Evolutionary conservation across 345 rosid genomes (phyloP), one percentile per base, ranked within the genome.

Genomic region (Ailanthus altissimus): DNA sequence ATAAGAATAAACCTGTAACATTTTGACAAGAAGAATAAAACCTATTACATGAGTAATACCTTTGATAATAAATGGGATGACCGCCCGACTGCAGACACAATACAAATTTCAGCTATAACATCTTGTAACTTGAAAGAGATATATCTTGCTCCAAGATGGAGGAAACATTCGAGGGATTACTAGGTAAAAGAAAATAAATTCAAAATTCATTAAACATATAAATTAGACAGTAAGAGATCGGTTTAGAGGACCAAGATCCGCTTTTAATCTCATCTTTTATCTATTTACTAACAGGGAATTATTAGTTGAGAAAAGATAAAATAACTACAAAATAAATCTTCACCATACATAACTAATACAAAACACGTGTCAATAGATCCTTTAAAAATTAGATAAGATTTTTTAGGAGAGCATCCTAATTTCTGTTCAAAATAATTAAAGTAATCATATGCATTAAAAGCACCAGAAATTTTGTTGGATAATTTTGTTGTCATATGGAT

Each of bases 11-110:
- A 65, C 38, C 49, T 5, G 74, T 28, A 46, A 20, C 16, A 72
- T 76, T 32, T 32, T 32, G 38, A 32, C 38, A 32, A 32, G 38
- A 32, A 32, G 38, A 32, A 32, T 32, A 32, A 32, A 28, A 65
- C 38, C 54, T 5, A 76, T 28, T 46, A 20, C 16, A 72, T 76
- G 14, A 74, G 60, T 2, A 59, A 49, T 83, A 93, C 98, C 99
- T 89, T 74, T 47, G 86, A 76, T 64, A 92, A 63, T 66, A 71
- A 77, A 60, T 82, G 81, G 11, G 87, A 83, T 38, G 97, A 89
- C 65, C 94, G 85, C 51, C 94, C 99, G 83, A 82, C 99, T 93
- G 88, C 89, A 87, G 61, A 83, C 67, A 67, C 50, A 83, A 78
- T 40, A 81, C 64, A 61, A 80, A 71, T 57, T 76, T 81, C 73